Conservation (phyloP, 768 basidiomycete species). For the Macrocybe gigantea region DNA sequence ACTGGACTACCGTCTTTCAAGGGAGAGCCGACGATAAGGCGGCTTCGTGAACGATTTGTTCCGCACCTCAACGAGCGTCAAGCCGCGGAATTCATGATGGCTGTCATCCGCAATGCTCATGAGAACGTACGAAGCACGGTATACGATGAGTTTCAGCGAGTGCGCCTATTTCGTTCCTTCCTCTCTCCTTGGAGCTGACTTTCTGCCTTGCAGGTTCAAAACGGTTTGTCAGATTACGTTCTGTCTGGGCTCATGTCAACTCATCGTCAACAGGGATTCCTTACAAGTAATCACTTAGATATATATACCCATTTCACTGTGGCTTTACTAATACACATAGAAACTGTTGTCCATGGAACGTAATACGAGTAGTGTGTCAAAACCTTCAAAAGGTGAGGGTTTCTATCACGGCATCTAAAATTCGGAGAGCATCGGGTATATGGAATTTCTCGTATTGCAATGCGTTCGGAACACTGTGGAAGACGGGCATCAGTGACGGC, state of each 20-base stretch:
- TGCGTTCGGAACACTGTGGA: conserved; percentile 67
- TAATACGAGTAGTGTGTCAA: background rate
- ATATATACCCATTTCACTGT: background rate
- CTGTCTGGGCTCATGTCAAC: background rate
- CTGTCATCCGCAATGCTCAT: conserved; percentile 84
- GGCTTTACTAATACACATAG: background rate
- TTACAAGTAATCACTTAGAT: conserved; percentile 27
- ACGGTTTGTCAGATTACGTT: conserved; percentile 23
- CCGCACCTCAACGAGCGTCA: conserved; percentile 78
- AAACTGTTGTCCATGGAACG: background rate
- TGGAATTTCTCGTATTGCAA: conserved; percentile 90
- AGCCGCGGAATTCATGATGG: conserved; percentile 92
- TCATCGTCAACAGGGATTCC: conserved; percentile 29
- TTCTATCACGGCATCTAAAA: conserved; percentile 80
- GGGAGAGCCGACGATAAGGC: conserved; percentile 85
- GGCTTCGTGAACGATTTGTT: conserved; percentile 84
- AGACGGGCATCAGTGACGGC: background rate
- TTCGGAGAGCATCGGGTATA: conserved; percentile 80
- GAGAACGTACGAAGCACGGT: conserved; percentile 92
- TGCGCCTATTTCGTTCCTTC: conserved; percentile 26
- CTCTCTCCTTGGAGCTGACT: conserved; percentile 1
- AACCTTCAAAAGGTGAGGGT: conserved; percentile 59
- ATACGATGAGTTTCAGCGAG: conserved; percentile 94
- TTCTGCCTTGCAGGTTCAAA: conserved; percentile 24
- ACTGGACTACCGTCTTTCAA: conserved; percentile 96